Evolutionary conservation across 129 eudicot genomes (phyloP), one percentile per base, ranked within the genome.

Genomic region (Centaurea solstitialis): DNA sequence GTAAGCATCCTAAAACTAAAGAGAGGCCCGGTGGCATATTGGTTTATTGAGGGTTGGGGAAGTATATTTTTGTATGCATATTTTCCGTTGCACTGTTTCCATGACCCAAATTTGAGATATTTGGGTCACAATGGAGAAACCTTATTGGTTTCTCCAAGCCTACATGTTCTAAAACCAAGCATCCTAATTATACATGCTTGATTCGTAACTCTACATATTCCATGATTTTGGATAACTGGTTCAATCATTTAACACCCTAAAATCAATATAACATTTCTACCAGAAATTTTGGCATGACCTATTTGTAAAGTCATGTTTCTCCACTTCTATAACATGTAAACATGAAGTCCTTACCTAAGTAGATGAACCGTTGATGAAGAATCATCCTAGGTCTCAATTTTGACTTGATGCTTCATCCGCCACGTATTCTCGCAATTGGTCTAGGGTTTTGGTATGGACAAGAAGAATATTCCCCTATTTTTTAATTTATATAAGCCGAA

Each of bases 41-140:
- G 68, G 68, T 13, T 61, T 61, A 61, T 61, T 61, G 68, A 61
- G 68, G 68, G 26, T 61, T 61, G 68, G 28, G 68, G 68, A 61
- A 20, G 66, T 18, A 18, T 18, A 59, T 59, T 18, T 59, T 59
- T 59, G 18, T 59, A 20, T 6, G 68, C 68, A 61, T 61, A 61
- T 61, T 20, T 59, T 18, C 24, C 4, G 7, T 61, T 6, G 26
- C 12, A 61, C 26, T 61, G 62, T 50, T 50, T 13, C 62, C 20
- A 15, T 50, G 62, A 50, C 62, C 62, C 7, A 6, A 50, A 0
- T 12, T 50, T 15, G 62, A 50, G 62, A 50, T 50, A n/a, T 50
- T 50, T 18, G 1, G 62, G 62, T 50, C 62, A 50, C 20, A 50
- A 50, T 50, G 62, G 62, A 50, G 26, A 2, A 61, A 18, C 68